A percentile compares a stretch with the other conserved stretches of the same genome.
These are phyloP conservation scores for Seiridium unicorne DNA, from an alignment of 2,329 filamentous ascomycete genomes.

Conservation along the genomic window DNA sequence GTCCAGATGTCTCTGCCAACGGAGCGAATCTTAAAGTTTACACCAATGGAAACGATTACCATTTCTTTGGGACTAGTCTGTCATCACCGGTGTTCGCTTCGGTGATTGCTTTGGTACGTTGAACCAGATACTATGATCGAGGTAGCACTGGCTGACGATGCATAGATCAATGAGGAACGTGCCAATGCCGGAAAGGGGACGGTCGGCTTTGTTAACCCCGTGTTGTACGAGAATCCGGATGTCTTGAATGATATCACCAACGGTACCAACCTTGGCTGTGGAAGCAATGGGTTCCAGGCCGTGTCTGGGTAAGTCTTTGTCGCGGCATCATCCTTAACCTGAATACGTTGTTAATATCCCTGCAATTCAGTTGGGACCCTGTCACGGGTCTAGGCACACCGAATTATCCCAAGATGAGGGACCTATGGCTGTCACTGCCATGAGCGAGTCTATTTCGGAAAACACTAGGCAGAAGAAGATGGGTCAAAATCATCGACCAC, in stretches of 20 bases:
- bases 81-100: slow-evolving; percentile 53
- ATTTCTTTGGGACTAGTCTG: slow-evolving; percentile 31
- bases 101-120: slow-evolving; percentile 49
- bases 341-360: neutral
- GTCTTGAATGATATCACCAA: slow-evolving; percentile 21
- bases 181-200: slow-evolving; percentile 29
- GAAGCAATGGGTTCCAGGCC: slow-evolving; percentile 22
- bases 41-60: neutral
- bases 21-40: neutral
- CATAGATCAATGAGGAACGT: slow-evolving; percentile 32
- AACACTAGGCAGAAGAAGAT: too few relatives aligned
- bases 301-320: slow-evolving; percentile 12
- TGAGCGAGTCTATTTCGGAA: neutral
- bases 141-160: neutral
- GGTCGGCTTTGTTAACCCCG: slow-evolving; percentile 36
- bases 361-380: slow-evolving; percentile 18
- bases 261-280: slow-evolving; percentile 23
- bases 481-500: too few relatives aligned
- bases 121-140: neutral
- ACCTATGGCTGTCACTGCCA: slow-evolving; percentile 21
- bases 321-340: neutral
- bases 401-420: slow-evolving; percentile 21
- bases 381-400: slow-evolving; percentile 26
- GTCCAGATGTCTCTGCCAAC: slow-evolving; percentile 8
- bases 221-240: slow-evolving; percentile 20